These are phyloP conservation scores for Neurospora cerealis DNA, from an alignment of 495 filamentous ascomycete species.

Conservation along the genomic window DNA sequence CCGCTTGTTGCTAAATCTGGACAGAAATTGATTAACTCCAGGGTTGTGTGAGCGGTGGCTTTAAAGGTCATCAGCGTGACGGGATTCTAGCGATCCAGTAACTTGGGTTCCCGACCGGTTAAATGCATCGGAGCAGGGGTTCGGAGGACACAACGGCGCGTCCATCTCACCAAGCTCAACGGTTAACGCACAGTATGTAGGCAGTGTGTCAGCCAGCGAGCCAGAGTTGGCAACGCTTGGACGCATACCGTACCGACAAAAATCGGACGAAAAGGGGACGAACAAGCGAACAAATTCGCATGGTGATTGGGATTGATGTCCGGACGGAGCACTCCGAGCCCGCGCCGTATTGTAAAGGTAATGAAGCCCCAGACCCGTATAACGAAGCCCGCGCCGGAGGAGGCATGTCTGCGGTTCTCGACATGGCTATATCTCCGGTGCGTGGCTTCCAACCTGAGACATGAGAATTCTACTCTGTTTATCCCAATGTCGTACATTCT, in stretches of 20 bases:
- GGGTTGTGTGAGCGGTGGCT: neutral
- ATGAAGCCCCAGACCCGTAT: neutral
- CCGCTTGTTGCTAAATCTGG: neutral
- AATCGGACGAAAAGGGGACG: neutral
- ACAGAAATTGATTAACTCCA: neutral
- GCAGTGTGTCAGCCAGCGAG: neutral
- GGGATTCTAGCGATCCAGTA: constrained; percentile 15
- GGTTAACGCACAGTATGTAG: neutral
- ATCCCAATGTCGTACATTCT: neutral
- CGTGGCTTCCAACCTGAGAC: neutral
- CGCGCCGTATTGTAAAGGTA: neutral
- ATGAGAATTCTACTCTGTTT: neutral
- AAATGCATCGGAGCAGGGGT: constrained; percentile 15
- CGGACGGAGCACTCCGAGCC: neutral
- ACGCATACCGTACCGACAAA: neutral
- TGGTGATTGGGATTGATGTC: neutral
- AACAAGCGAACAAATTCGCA: neutral
- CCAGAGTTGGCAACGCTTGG: neutral
- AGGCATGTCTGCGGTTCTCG: neutral
- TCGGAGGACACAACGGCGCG: constrained; percentile 22
- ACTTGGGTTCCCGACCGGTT: constrained; percentile 25
- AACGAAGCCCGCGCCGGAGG: neutral
- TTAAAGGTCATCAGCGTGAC: neutral
- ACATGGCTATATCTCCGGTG: neutral
- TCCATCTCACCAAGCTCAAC: constrained; percentile 11